Percentiles rank a stretch among this genome's conserved stretches.
Evolutionary conservation across 345 rosid species (phyloP).

Genomic region (Sonneratia caseolaris): DNA sequence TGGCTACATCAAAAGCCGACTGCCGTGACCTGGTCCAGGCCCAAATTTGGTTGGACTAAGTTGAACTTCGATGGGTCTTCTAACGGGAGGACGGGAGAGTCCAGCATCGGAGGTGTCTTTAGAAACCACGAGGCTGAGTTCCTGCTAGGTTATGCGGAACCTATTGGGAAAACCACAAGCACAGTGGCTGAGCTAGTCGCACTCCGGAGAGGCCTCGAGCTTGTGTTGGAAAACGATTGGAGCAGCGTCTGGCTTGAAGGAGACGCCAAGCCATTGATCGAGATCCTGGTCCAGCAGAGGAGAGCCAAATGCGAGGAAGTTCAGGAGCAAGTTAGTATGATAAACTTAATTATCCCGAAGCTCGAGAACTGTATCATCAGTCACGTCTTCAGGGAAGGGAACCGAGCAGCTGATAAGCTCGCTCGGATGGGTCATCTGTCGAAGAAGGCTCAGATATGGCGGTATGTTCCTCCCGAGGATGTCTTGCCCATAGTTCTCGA

Average conservation of each 20-base stretch:
- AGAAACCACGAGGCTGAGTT: slow-evolving; percentile 74
- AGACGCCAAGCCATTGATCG: slow-evolving; percentile 57
- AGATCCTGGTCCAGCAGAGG: slow-evolving; percentile 37
- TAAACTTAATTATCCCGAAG: slow-evolving; percentile 44
- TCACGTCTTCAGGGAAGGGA: slow-evolving; percentile 68
- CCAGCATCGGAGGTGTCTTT: slow-evolving; percentile 80
- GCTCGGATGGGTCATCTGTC: slow-evolving; percentile 59
- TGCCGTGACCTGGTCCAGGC: slow-evolving; percentile 71
- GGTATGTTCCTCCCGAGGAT: slow-evolving; percentile 41
- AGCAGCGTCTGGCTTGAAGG: slow-evolving; percentile 74
- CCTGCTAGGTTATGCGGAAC: slow-evolving; percentile 66
- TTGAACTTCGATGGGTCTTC: slow-evolving; percentile 75
- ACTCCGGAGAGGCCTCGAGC: slow-evolving; percentile 61
- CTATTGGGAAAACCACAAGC: slow-evolving; percentile 61
- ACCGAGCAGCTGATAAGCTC: slow-evolving; percentile 60
- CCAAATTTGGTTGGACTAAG: slow-evolving; percentile 63
- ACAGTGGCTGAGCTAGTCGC: slow-evolving; percentile 65
- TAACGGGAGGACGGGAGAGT: slow-evolving; percentile 35
- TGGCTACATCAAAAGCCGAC: slow-evolving; percentile 40
- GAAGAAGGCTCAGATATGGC: slow-evolving; percentile 50
- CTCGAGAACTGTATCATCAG: slow-evolving; percentile 40
- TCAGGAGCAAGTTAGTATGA: slow-evolving; percentile 29
- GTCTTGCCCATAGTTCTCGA: slow-evolving; percentile 50
- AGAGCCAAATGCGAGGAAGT: slow-evolving; percentile 38
- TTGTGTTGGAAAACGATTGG: slow-evolving; percentile 73